Evolutionary conservation across 805 yeast species (phyloP).

Genomic region (Torulaspora gathmanii): DNA sequence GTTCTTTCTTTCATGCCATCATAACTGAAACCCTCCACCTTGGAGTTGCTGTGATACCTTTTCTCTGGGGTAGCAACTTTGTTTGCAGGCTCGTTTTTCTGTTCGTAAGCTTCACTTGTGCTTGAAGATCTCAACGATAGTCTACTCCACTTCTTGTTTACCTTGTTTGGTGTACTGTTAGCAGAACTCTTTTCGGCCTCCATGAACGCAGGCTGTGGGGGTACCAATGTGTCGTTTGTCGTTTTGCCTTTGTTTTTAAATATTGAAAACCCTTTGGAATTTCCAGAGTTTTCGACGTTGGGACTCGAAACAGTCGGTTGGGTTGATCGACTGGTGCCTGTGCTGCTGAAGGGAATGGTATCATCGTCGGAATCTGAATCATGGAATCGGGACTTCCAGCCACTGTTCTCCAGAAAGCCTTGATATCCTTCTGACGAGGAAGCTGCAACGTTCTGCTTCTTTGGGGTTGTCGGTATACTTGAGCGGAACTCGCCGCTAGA

Average conservation of each 20-base stretch:
- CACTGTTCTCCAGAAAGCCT: constrained; percentile 18
- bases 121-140: constrained; percentile 26
- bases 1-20: constrained; percentile 8
- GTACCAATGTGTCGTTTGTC: constrained; percentile 5
- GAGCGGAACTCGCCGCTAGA: constrained; percentile 8
- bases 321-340: constrained; percentile 14
- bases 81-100: not conserved
- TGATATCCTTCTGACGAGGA: constrained; percentile 9
- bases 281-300: constrained; percentile 3
- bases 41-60: constrained; percentile 12
- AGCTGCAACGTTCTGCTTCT: constrained; percentile 6
- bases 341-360: constrained; percentile 18
- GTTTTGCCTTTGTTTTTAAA: constrained; percentile 18
- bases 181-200: constrained; percentile 9
- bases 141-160: constrained; percentile 22
- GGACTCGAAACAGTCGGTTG: constrained; percentile 12
- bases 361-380: constrained; percentile 63
- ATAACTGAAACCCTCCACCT: constrained; percentile 4
- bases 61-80: constrained; percentile 3
- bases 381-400: constrained; percentile 51
- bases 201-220: constrained; percentile 14
- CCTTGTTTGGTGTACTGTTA: constrained; percentile 13
- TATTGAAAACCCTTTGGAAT: constrained; percentile 17
- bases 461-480: constrained; percentile 3
- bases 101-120: constrained; percentile 12